These are phyloP conservation scores for Cladophialophora exuberans DNA, from an alignment of 2,329 filamentous ascomycete genomes.

Conservation along the genomic window DNA sequence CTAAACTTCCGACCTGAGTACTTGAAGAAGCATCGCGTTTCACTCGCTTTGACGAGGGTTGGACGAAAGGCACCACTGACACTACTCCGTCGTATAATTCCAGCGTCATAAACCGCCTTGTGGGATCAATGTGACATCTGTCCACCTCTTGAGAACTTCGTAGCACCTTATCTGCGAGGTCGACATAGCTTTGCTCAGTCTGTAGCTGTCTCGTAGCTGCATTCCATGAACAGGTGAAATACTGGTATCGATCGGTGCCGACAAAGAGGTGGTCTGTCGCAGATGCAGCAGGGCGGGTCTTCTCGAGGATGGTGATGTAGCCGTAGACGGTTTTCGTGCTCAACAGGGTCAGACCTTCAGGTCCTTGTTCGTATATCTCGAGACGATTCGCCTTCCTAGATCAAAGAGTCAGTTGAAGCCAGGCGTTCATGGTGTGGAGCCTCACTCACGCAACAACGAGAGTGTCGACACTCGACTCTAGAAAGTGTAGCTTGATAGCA, in stretches of 20 bases:
- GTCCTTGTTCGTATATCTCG: constrained; percentile 75
- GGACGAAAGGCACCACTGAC: constrained; percentile 64
- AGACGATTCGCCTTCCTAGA: constrained; percentile 79
- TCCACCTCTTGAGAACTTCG: constrained; percentile 81
- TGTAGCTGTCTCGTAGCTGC: constrained; percentile 54
- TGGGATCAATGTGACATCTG: constrained; percentile 81
- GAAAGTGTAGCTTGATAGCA: constrained; percentile 78
- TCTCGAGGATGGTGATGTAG: constrained; percentile 81
- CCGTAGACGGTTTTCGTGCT: constrained; percentile 78
- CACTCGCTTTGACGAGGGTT: constrained; percentile 53
- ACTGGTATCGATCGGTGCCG: constrained; percentile 85
- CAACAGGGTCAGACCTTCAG: constrained; percentile 66
- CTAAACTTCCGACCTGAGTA: constrained; percentile 53
- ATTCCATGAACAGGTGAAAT: constrained; percentile 90
- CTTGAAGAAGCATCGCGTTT: constrained; percentile 28
- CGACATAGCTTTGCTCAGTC: constrained; percentile 62
- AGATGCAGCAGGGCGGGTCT: constrained; percentile 73
- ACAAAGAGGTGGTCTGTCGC: constrained; percentile 85
- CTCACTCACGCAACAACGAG: constrained; percentile 80
- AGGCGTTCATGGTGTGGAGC: constrained; percentile 10
- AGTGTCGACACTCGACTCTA: constrained; percentile 74
- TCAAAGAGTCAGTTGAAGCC: constrained; percentile 28
- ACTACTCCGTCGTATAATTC: constrained; percentile 71
- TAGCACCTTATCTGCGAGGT: constrained; percentile 63
- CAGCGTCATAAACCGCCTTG: constrained; percentile 67